Evolutionary conservation across 1,139 yeast species (phyloP), one percentile per base, ranked within the genome.

Genomic region (Yamadazyma atmosphaerica): DNA sequence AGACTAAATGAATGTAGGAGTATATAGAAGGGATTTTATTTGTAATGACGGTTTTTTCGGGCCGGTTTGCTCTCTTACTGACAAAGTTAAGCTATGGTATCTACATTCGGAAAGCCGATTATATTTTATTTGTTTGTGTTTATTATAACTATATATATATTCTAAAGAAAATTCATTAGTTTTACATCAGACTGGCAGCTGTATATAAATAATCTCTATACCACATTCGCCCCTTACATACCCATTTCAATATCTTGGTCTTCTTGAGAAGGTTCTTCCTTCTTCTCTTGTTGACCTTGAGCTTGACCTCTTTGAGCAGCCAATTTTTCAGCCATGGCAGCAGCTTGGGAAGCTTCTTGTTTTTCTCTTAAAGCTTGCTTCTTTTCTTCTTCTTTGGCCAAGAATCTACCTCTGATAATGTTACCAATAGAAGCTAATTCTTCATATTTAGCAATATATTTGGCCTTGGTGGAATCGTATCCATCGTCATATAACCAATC

Each of bases 401-500:
- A 73, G 75, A 86, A 92, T 74, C 98, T 85, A 58, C 97, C 98
- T 73, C 85, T 86, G 68, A 92, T 88, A 54, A 92, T 73, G 77
- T 94, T 92, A 68, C 98, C 98, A 57, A 83, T 75, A 37, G 96
- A 78, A 36, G 97, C 95, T 61, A 92, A 82, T 70, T 92, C 98
- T 72, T 94, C 98, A 72, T 90, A 89, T 72, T 86, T 90, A 60
- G 98, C 98, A 71, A 94, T 84, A 77, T 92, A 92, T 68, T 86
- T 88, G 56, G 95, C 98, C 81, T 92, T 90, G 63, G 90, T 77
- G 47, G 98, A 81, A 65, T 92, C 98, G 62, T 86, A 92, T 60
- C 98, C 98, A 42, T 88, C 98, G 46, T 86, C 96, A 69, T 92
- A 94, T 60, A 92, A 80, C 99, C 99, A 92, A 63, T 92, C 96